A percentile compares a stretch with the other conserved stretches of the same genome.
These are phyloP conservation scores for Coelastrella sp. DNA, from an alignment of 139 green algal species.

Conservation along the genomic window DNA sequence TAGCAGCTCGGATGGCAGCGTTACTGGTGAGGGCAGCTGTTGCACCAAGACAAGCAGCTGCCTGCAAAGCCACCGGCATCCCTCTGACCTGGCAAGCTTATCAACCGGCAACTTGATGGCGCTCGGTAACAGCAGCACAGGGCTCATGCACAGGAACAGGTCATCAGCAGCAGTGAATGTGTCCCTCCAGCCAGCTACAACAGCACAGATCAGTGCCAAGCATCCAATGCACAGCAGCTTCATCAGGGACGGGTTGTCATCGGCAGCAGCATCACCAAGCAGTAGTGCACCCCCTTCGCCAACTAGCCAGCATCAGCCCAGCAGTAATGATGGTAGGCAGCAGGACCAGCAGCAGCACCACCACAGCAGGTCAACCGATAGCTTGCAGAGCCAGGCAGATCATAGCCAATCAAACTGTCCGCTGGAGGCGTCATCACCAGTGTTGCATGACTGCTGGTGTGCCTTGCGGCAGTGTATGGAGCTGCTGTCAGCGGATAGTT, in stretches of 20 bases:
- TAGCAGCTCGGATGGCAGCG: background rate
- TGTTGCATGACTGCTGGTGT: conserved; percentile 46
- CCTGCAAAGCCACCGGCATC: background rate
- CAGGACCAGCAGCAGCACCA: background rate
- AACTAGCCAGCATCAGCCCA: background rate
- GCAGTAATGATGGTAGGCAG: background rate
- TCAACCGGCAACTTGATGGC: background rate
- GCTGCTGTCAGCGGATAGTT: conserved; percentile 33
- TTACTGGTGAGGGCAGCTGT: background rate
- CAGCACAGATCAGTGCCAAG: conserved; percentile 32
- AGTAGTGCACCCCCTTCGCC: background rate
- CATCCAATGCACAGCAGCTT: conserved; percentile 48
- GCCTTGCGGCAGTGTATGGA: conserved; percentile 46
- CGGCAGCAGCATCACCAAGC: background rate
- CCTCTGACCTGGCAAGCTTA: background rate
- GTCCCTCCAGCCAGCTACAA: background rate
- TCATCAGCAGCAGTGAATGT: background rate
- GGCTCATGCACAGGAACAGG: background rate
- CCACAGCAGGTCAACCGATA: background rate
- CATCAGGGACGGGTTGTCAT: conserved; percentile 21
- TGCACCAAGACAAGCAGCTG: conserved; percentile 43
- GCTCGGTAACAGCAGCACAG: background rate
- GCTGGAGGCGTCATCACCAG: background rate
- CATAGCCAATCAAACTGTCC: background rate
- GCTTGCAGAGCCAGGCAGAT: background rate